phyloP scores from a whole-genome alignment of 176 grass and related monocot species.

The Neostapfia colusana region DNA sequence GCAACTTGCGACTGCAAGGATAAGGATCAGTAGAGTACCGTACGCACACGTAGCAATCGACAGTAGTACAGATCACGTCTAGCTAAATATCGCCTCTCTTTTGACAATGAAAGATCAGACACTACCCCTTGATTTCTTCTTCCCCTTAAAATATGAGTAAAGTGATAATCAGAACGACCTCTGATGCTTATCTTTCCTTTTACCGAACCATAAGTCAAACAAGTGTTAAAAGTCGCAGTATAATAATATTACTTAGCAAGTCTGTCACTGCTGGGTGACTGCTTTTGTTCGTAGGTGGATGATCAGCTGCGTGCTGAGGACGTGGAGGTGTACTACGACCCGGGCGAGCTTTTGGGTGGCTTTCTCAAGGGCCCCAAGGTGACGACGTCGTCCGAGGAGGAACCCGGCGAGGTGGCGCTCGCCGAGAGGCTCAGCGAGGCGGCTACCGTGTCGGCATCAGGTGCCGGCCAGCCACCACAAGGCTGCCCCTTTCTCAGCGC shows the following conservation, averaged over 20 bases:
- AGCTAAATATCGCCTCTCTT: neutral
- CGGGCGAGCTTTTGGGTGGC: conserved; percentile 69
- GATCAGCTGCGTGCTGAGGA: conserved; percentile 73
- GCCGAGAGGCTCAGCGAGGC: conserved; percentile 33
- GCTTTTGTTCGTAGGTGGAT: conserved; percentile 54
- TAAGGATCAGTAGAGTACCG: neutral
- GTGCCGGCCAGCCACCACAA: conserved; percentile 14
- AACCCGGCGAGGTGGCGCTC: conserved; percentile 23
- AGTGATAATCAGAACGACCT: neutral
- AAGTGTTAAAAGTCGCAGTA: neutral
- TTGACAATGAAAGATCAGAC: neutral
- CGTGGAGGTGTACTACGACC: conserved; percentile 86
- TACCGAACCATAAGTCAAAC: neutral
- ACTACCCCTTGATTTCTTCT: neutral
- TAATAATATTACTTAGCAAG: neutral
- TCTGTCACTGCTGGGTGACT: neutral
- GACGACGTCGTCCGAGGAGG: conserved; percentile 22
- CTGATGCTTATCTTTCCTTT: neutral
- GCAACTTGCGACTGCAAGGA: neutral
- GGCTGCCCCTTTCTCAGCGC: conserved; percentile 44
- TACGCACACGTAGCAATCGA: neutral
- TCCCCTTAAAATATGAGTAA: neutral
- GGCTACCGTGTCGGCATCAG: conserved; percentile 20
- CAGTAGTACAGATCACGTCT: neutral
- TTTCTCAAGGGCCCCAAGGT: conserved; percentile 58